Evolutionary conservation across 2,329 filamentous ascomycete species (phyloP).

Genomic region (Hymenoscyphus fraxineus): DNA sequence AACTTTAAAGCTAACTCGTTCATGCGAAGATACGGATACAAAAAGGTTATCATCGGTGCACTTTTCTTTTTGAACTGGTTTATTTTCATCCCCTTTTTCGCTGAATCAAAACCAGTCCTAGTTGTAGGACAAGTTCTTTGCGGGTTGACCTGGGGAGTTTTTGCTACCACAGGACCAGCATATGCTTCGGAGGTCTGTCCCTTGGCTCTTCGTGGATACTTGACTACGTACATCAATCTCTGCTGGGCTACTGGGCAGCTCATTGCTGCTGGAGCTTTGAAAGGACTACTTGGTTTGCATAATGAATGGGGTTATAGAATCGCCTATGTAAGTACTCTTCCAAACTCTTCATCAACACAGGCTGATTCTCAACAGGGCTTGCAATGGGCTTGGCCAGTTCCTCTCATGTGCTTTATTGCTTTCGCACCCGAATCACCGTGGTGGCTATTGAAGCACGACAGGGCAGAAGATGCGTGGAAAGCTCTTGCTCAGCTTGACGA

Average conservation of each 20-base stretch:
- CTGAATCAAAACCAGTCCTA: slow-evolving; percentile 42
- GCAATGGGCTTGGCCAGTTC: slow-evolving; percentile 45
- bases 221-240: slow-evolving; percentile 44
- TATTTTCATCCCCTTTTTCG: slow-evolving; percentile 48
- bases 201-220: slow-evolving; percentile 40
- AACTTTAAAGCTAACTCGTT: background rate
- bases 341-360: background rate
- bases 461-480: slow-evolving; percentile 41
- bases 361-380: slow-evolving; percentile 32
- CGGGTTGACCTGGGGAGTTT: slow-evolving; percentile 47
- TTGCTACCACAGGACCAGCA: slow-evolving; percentile 42
- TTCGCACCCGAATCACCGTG: slow-evolving; percentile 47
- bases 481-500: slow-evolving; percentile 38
- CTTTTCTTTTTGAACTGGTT: slow-evolving; percentile 42
- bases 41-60: slow-evolving; percentile 43
- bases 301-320: background rate
- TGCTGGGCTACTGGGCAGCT: slow-evolving; percentile 49
- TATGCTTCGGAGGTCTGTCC: slow-evolving; percentile 45
- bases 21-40: slow-evolving; percentile 36
- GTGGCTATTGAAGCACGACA: slow-evolving; percentile 43
- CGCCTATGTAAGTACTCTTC: background rate
- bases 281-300: slow-evolving; percentile 33
- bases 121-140: slow-evolving; percentile 46
- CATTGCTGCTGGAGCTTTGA: slow-evolving; percentile 45
- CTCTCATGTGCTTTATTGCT: slow-evolving; percentile 40